Percentiles rank a stretch among this genome's conserved stretches.
phyloP scores from a whole-genome alignment of 2,329 filamentous ascomycete species.

The Microdochium trichocladiopsis region DNA sequence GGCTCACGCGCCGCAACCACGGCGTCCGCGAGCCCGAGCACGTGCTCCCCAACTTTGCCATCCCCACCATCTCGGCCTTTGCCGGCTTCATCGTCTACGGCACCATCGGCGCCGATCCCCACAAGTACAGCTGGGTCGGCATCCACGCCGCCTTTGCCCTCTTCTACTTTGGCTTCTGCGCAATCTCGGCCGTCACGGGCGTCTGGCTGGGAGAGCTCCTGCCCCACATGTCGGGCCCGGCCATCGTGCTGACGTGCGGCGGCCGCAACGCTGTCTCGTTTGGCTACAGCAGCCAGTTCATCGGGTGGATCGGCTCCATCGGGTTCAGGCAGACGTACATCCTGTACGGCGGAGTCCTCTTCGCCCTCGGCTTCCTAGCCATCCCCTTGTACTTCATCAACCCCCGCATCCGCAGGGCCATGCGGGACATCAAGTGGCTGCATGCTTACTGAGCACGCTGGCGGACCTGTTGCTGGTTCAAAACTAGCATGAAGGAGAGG shows the following conservation, averaged over 20 bases:
- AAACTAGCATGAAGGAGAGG: neutral
- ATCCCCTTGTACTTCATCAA: conserved; percentile 2
- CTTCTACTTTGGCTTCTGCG: conserved; percentile 5
- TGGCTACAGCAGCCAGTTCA: conserved; percentile 6
- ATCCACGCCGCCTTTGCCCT: conserved; percentile 4
- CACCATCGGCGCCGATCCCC: conserved; percentile 3
- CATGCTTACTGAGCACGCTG: neutral
- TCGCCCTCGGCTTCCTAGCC: conserved; percentile 4
- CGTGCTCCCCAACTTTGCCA: conserved; percentile 2
- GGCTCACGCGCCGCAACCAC: neutral
- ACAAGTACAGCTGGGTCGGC: conserved; percentile 6
- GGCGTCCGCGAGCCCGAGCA: neutral
- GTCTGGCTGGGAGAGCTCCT: conserved; percentile 6
- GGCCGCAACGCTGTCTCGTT: conserved; percentile 5
- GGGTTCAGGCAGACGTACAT: conserved; percentile 5
- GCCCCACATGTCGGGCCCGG: neutral
- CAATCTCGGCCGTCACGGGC: conserved; percentile 3
- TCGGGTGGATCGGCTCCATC: conserved; percentile 9
- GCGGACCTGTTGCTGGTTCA: neutral
- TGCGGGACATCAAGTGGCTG: neutral
- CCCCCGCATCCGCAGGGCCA: neutral
- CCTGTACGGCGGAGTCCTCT: conserved; percentile 5
- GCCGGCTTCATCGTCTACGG: conserved; percentile 5
- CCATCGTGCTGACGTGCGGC: neutral
- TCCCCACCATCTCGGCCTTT: conserved; percentile 4